Conservation (phyloP, 139 green algal species). For the Closterium sp. region DNA sequence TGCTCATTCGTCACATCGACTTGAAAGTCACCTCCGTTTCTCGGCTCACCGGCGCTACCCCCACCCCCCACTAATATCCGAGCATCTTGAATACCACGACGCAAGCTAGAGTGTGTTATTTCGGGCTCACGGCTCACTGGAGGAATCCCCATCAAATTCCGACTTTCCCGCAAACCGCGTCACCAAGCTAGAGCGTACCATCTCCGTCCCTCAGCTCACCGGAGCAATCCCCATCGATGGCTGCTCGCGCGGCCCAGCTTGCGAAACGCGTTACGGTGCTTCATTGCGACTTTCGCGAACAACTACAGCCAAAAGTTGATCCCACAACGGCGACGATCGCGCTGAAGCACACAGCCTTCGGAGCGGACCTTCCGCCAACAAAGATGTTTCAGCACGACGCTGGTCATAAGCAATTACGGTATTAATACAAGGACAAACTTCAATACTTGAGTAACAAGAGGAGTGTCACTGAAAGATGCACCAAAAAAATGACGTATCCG, state of each 20-base stretch:
- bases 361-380: too few species aligned
- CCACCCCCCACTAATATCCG: too few species aligned
- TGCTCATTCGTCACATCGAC: too few species aligned
- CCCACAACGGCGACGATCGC: background rate
- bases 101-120: background rate
- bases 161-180: too few species aligned
- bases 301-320: background rate
- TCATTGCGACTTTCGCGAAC: conserved; percentile 19
- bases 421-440: too few species aligned
- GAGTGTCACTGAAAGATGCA: too few species aligned
- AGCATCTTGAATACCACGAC: too few species aligned
- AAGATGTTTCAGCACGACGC: too few species aligned
- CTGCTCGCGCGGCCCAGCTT: conserved; percentile 41
- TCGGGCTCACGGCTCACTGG: background rate
- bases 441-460: too few species aligned
- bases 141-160: conserved; percentile 41
- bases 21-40: background rate
- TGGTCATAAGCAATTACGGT: too few species aligned
- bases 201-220: background rate
- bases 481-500: too few species aligned
- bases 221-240: conserved; percentile 49
- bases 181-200: background rate
- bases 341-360: background rate
- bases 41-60: too few species aligned
- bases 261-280: conserved; percentile 43